Evolutionary conservation across 2,329 filamentous ascomycete genomes (phyloP).

Genomic region (Penicillium sp.): DNA sequence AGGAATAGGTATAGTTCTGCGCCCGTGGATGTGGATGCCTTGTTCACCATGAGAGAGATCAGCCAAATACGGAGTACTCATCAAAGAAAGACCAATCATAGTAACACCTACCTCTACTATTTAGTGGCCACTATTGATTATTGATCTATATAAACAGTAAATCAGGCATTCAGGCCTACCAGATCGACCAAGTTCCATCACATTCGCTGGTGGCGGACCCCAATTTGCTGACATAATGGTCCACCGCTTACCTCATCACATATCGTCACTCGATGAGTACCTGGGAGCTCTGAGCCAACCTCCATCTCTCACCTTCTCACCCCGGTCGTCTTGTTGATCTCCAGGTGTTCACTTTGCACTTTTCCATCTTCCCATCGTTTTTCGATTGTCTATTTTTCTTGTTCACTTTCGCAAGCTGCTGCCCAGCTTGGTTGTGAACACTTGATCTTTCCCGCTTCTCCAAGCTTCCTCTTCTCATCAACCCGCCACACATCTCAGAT

Average conservation of each 20-base stretch:
- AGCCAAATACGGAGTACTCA: neutral
- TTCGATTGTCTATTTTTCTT: slow-evolving; percentile 9
- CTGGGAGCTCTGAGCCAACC: slow-evolving; percentile 27
- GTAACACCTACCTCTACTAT: neutral
- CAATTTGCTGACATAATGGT: slow-evolving; percentile 24
- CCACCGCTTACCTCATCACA: slow-evolving; percentile 33
- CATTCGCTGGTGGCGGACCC: slow-evolving; percentile 35
- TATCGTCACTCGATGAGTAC: slow-evolving; percentile 41
- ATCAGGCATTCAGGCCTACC: slow-evolving; percentile 17
- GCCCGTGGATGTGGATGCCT: neutral
- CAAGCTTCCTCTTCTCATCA: slow-evolving; percentile 27
- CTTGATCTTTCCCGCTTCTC: slow-evolving; percentile 17
- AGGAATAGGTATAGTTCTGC: neutral
- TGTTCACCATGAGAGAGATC: neutral
- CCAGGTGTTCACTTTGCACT: slow-evolving; percentile 8
- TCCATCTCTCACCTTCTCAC: slow-evolving; percentile 6
- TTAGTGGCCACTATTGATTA: neutral
- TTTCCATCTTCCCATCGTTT: slow-evolving; percentile 14
- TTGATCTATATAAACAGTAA: neutral
- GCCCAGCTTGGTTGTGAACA: slow-evolving; percentile 25
- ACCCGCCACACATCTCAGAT: slow-evolving; percentile 23
- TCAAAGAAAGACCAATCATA: neutral
- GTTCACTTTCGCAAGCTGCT: slow-evolving; percentile 12
- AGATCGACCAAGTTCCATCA: slow-evolving; percentile 39
- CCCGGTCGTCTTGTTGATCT: slow-evolving; percentile 19